phyloP scores from a whole-genome alignment of 139 green algal genomes.

The Chlamydomonas incerta region DNA sequence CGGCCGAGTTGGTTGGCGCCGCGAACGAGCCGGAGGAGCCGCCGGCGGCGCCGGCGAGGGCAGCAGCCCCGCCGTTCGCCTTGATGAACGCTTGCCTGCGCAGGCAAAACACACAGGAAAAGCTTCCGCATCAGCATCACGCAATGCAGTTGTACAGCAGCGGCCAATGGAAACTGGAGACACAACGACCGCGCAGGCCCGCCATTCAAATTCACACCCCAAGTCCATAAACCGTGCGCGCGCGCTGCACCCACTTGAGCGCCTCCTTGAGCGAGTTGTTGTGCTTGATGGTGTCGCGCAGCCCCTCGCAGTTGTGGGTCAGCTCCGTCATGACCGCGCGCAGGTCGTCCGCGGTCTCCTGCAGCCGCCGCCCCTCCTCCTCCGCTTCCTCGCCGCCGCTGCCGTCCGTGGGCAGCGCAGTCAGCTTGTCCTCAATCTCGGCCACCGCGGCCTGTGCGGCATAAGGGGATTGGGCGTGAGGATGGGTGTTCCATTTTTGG shows the following conservation, averaged over 20 bases:
- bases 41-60: background rate
- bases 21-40: background rate
- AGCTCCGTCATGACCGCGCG: slow-evolving; percentile 41
- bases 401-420: slow-evolving; percentile 22
- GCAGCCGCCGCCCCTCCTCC: slow-evolving; percentile 26
- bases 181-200: no score
- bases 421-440: slow-evolving; percentile 26
- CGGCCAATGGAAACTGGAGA: no score
- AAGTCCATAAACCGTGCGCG: no score
- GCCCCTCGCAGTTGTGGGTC: slow-evolving; percentile 42
- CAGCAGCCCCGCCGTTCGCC: background rate
- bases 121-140: no score
- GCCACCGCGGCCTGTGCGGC: background rate
- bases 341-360: slow-evolving; percentile 37
- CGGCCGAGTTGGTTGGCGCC: background rate
- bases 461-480: no score
- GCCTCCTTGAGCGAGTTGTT: slow-evolving; percentile 48
- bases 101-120: background rate
- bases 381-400: slow-evolving; percentile 11
- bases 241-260: slow-evolving; percentile 35
- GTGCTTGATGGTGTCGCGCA: slow-evolving; percentile 38
- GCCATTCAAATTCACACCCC: no score
- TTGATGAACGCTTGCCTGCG: slow-evolving; percentile 18
- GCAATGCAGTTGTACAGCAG: no score
- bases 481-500: no score